Conservation (phyloP, 768 basidiomycete species). For the Rossbeevera mucosa region DNA sequence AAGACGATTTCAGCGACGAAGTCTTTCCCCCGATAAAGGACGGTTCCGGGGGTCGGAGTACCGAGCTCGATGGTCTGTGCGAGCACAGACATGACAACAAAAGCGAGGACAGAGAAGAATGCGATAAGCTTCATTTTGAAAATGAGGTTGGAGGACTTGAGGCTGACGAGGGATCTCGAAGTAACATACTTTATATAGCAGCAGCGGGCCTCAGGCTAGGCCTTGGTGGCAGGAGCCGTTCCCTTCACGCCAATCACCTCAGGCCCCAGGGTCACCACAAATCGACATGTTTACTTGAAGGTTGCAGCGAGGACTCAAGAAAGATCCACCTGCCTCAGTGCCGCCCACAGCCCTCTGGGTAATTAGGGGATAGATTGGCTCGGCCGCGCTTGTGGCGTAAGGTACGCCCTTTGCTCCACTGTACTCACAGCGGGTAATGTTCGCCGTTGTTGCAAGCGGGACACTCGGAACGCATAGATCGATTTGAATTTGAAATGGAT, state of each 20-base stretch:
- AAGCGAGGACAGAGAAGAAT: conserved; percentile 3
- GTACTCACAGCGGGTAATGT: background rate
- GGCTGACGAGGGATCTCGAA: background rate
- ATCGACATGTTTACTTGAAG: background rate
- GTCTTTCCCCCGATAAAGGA: conserved; percentile 14
- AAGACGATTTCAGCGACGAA: conserved; percentile 17
- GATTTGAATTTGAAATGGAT: background rate
- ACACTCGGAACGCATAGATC: background rate
- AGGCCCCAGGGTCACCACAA: background rate
- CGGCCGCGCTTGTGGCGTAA: background rate
- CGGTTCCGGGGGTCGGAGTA: conserved; percentile 16
- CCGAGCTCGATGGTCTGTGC: conserved; percentile 29
- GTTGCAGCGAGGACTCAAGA: background rate
- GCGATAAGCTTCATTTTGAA: conserved; percentile 17
- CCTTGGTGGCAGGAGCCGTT: background rate
- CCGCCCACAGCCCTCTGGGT: background rate
- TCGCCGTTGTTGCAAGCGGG: background rate
- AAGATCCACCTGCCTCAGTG: background rate
- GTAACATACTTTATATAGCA: conserved; percentile 2
- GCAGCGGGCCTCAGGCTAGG: background rate
- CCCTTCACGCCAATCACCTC: background rate
- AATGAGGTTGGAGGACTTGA: background rate
- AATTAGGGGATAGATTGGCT: background rate
- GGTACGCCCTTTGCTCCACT: background rate
- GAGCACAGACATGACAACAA: conserved; percentile 9